Evolutionary conservation across 345 rosid genomes (phyloP), one percentile per base, ranked within the genome.

Genomic region (Salix brachista): DNA sequence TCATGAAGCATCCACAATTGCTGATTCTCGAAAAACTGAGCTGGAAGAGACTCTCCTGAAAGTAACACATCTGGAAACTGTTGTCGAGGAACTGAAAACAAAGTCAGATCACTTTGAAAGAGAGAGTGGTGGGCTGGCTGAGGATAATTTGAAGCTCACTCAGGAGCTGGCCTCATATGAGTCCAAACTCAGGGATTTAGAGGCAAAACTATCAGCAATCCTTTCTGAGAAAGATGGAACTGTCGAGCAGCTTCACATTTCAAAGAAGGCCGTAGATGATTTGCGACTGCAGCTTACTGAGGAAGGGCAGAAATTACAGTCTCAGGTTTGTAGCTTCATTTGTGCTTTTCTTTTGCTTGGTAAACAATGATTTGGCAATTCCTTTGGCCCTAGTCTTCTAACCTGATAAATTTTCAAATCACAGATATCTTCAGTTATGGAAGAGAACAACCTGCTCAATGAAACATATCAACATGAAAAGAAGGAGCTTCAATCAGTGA

Each of bases 81-180:
- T 83, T 64, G 78, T 89, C 61, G 91, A 92, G 86, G 96, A 91
- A 83, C 85, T 90, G 60, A 82, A 84, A 64, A 80, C 77, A 67
- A 91, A 85, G 82, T 90, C 91, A 36, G 81, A 79, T 28, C 86
- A 82, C 76, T 90, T 87, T 50, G 93, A 92, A 75, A 91, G 85
- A 79, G 97, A 90, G 81, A 91, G 86, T 48, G 92, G 84, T 71
- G 97, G 83, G 37, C 81, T 96, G 74, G 96, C 97, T 2, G 93
- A 85, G 85, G 87, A 88, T 73, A 96, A 96, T 85, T 76, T 94
- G 84, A 90, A 87, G 84, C 88, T 94, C 74, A 86, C 89, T 68
- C 83, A 89, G 83, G 94, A 94, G 79, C 82, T 94, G 68, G 94
- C 97, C 25, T 78, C 65, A 25, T 79, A 88, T 69, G 93, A 90